Evolutionary conservation across 352 stramenopile genomes (phyloP).

Genomic region (Pythium scleroteichum): DNA sequence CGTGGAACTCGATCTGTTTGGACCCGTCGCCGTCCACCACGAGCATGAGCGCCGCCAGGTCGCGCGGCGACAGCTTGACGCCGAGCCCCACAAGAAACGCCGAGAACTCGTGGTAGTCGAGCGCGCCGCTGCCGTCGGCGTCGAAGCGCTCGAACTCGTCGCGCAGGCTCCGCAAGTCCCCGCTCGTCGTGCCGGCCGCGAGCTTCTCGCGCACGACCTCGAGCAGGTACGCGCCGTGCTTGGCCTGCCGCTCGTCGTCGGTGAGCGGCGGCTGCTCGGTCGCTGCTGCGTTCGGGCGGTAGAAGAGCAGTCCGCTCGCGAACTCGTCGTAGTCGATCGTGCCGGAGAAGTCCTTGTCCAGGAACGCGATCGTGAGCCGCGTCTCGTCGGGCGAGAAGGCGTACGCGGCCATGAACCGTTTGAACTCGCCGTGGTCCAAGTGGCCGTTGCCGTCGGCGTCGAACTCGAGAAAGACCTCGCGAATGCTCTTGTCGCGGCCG

Average conservation of each 20-base stretch:
- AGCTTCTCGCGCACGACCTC: conserved; percentile 22
- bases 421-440: conserved; percentile 70
- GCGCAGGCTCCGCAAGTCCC: conserved; percentile 25
- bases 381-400: conserved; percentile 52
- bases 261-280: conserved; percentile 11
- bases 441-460: conserved; percentile 56
- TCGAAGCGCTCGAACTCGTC: conserved; percentile 56
- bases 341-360: conserved; percentile 59
- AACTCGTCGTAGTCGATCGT: conserved; percentile 81
- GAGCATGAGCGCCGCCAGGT: conserved; percentile 40
- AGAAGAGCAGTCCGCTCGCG: conserved; percentile 64
- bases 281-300: conserved; percentile 28
- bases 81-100: conserved; percentile 56
- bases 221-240: conserved; percentile 24
- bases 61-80: conserved; percentile 48
- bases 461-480: conserved; percentile 72
- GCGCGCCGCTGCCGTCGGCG: conserved; percentile 40
- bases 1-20: conserved; percentile 45
- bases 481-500: conserved; percentile 71
- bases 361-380: conserved; percentile 40
- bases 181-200: conserved; percentile 12
- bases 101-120: conserved; percentile 66
- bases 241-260: conserved; percentile 8
- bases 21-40: conserved; percentile 48
- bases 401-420: conserved; percentile 67